Evolutionary conservation across 2,329 filamentous ascomycete species (phyloP), one percentile per base, ranked within the genome.

Genomic region (Arthrobotrys musiformis): DNA sequence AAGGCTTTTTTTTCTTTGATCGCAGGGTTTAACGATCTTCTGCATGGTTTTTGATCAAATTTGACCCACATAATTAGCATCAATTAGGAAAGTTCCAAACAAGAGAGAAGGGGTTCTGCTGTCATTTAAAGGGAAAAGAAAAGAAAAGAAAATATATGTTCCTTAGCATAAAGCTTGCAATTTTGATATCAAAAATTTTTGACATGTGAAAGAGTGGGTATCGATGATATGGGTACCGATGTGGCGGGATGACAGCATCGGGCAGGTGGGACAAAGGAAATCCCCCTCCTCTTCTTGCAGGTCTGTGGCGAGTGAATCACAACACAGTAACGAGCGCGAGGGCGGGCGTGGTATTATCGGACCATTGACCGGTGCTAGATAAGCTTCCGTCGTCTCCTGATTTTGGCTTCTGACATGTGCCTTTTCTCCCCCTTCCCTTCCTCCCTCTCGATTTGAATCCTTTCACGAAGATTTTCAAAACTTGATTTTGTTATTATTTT

Each of bases 21-120:
- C 28, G 44, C 61, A 37, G 28, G 61, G 61, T 37, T 44, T 33
- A 22, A 33, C 13, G 15, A 46, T 19, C 37, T 22, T 22, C n/a
- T n/a, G n/a, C n/a, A n/a, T n/a, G n/a, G n/a, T n/a, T n/a, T 35
- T 35, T 35, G 11, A 33, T 5, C 50, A 13, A 6, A 4, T 9
- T 15, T 26, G 17, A 37, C 19, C 26, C 42, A 66, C 33, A 19
- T 4, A 2, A 4, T 24, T 50, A 69, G 28, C 24, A 35, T 60
- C 13, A 6, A 60, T 61, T 69, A 48, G 64, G 64, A 69, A 69
- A 69, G 64, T 61, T 69, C 28, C 17, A 48, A 69, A 60, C 37
- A 61, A n/a, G n/a, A n/a, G n/a, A 17, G 24, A 17, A 44, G n/a
- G n/a, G n/a, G n/a, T n/a, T 44, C 19, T n/a, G 35, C 13, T 26